Percentiles rank a stretch among this genome's conserved stretches.
Conservation (phyloP, 108 stramenopile genomes). For the Schizochytrium sp. region DNA sequence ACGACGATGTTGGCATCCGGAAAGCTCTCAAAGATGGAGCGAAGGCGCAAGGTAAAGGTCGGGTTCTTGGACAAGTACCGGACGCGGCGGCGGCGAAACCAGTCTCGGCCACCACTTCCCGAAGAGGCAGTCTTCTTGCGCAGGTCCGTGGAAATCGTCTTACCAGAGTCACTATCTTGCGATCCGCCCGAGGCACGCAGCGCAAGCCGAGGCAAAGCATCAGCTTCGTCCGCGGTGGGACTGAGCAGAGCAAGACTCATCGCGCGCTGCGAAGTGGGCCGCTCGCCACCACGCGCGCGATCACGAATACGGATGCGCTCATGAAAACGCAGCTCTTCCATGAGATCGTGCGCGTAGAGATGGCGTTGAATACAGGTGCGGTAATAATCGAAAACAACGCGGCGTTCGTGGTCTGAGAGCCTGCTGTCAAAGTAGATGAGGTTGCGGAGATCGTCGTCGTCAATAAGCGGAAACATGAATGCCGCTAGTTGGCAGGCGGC, state of each 20-base stretch:
- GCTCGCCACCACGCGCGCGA: neutral
- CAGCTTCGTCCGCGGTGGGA: neutral
- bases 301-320: neutral
- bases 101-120: neutral
- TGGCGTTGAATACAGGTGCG: constrained; percentile 3
- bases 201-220: neutral
- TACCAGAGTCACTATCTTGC: neutral
- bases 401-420: neutral
- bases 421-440: neutral
- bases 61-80: constrained; percentile 25
- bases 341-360: constrained; percentile 3
- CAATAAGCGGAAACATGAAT: constrained; percentile 20
- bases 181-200: no score
- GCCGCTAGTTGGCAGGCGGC: neutral
- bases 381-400: constrained; percentile 10
- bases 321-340: neutral
- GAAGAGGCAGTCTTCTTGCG: no score
- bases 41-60: constrained; percentile 21
- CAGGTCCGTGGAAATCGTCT: no score
- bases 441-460: neutral
- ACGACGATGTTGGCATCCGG: constrained; percentile 15
- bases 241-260: neutral
- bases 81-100: neutral
- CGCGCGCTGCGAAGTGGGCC: neutral
- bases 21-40: constrained; percentile 15